phyloP scores from a whole-genome alignment of 202 grass and related monocot genomes.

The Zizania palustris region DNA sequence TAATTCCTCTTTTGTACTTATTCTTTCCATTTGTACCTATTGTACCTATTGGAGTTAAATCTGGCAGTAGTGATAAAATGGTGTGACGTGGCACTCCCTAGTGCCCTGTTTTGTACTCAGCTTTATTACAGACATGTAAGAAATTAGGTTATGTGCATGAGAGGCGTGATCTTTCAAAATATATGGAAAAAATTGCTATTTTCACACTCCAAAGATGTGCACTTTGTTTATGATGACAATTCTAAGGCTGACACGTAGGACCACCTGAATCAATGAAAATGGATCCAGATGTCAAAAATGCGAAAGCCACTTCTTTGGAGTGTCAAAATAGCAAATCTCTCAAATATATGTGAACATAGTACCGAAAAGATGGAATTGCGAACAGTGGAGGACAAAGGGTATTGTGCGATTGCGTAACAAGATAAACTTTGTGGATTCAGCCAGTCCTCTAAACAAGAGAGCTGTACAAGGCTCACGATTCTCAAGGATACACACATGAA shows the following conservation, averaged over 20 bases:
- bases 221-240: no score
- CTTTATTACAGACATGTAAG: neutral
- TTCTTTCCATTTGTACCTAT: neutral
- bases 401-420: constrained; percentile 22
- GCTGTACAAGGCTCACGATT: neutral
- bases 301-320: no score
- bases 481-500: neutral
- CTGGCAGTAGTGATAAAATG: neutral
- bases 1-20: neutral
- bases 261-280: no score
- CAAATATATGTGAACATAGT: constrained; percentile 16
- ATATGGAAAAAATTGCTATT: no score
- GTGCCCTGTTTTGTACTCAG: neutral
- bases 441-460: constrained; percentile 29
- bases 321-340: no score
- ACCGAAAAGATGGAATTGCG: neutral
- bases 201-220: no score
- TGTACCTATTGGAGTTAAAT: neutral
- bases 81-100: neutral
- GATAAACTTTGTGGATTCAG: neutral
- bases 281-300: no score
- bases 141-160: constrained; percentile 13
- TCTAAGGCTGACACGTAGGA: no score
- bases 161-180: constrained; percentile 3
- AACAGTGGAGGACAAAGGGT: neutral